Conservation (phyloP, 495 filamentous ascomycete species). For the Penicillium alfredii region DNA sequence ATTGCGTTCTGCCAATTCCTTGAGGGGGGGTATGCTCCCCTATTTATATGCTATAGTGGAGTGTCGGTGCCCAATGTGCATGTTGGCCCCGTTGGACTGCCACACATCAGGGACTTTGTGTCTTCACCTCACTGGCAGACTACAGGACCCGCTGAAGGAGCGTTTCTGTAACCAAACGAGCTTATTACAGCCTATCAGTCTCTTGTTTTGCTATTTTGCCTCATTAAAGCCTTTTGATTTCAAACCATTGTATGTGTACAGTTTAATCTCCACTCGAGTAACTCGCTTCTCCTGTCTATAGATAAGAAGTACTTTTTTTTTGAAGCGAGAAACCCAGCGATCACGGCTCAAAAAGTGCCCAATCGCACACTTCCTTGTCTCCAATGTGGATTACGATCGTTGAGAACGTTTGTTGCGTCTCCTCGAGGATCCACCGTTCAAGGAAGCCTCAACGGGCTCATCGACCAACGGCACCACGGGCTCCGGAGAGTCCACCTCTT, state of each 20-base stretch:
- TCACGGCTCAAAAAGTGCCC: too few species aligned
- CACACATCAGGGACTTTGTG: slow-evolving; percentile 9
- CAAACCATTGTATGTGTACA: slow-evolving; percentile 5
- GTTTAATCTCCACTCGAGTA: slow-evolving; percentile 1
- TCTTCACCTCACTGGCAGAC: slow-evolving; percentile 11
- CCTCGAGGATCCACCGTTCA: background rate
- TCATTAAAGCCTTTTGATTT: background rate
- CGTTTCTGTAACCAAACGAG: background rate
- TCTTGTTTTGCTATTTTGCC: too few species aligned
- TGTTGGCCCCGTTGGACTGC: slow-evolving; percentile 15
- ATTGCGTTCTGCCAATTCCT: too few species aligned
- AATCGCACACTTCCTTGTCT: too few species aligned
- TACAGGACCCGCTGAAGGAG: background rate
- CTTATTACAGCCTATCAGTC: too few species aligned
- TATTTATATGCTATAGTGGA: slow-evolving; percentile 10
- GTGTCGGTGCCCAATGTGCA: slow-evolving; percentile 27
- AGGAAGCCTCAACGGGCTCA: background rate
- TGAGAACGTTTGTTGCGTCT: background rate
- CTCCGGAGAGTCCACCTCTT: slow-evolving; percentile 36
- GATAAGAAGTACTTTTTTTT: too few species aligned
- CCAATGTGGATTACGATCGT: too few species aligned
- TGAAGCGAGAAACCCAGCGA: too few species aligned
- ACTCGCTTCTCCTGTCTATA: too few species aligned
- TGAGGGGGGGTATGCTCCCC: background rate
- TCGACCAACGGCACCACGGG: too few species aligned